Evolutionary conservation across 495 filamentous ascomycete genomes (phyloP).

Genomic region (Penicillium verhagenii): DNA sequence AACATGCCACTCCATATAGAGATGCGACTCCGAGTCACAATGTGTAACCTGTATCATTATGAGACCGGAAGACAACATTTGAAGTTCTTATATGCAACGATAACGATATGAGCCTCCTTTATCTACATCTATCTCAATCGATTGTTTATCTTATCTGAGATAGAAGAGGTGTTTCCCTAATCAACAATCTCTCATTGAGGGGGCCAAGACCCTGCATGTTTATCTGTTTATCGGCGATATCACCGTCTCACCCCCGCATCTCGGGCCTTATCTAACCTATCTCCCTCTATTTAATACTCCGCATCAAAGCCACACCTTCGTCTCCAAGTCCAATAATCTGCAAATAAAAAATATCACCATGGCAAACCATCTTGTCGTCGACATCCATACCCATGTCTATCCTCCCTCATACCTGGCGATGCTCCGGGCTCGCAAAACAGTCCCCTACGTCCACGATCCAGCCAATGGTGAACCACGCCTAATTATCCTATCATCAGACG

Average conservation of each 20-base stretch:
- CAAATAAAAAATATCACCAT: conserved; percentile 12
- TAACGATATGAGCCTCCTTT: too few species aligned
- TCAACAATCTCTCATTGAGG: too few species aligned
- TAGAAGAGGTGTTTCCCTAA: too few species aligned
- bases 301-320: neutral
- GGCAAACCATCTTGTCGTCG: conserved; percentile 57
- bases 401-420: conserved; percentile 79
- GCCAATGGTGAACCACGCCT: conserved; percentile 63
- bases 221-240: neutral
- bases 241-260: conserved; percentile 17
- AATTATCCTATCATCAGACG: conserved; percentile 71
- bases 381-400: conserved; percentile 96
- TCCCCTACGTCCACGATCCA: conserved; percentile 79
- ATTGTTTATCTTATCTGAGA: too few species aligned
- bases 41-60: too few species aligned
- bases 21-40: too few species aligned
- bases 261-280: conserved; percentile 24
- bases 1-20: too few species aligned
- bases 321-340: neutral
- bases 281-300: conserved; percentile 3
- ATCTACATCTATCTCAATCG: neutral
- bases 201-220: too few species aligned
- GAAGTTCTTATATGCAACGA: too few species aligned
- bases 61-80: too few species aligned
- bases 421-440: conserved; percentile 68